Evolutionary conservation across 345 rosid genomes (phyloP).

Genomic region (Camelina sativa): DNA sequence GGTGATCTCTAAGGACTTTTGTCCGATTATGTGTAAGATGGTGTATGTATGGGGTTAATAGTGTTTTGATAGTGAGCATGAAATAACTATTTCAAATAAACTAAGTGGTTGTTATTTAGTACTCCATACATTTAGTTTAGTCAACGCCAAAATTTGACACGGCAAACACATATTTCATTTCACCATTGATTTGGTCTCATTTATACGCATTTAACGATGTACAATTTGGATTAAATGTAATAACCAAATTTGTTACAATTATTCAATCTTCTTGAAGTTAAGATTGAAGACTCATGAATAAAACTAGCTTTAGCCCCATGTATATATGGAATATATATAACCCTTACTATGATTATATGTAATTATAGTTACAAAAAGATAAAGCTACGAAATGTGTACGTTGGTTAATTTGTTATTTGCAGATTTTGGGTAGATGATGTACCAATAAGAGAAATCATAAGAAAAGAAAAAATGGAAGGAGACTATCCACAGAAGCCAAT

Average conservation of each 20-base stretch:
- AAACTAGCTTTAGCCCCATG: neutral
- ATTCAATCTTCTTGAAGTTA: too few species aligned
- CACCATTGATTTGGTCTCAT: constrained; percentile 3
- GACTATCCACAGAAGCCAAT: constrained; percentile 92
- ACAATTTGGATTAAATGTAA: neutral
- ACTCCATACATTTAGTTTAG: neutral
- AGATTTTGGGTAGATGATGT: constrained; percentile 92
- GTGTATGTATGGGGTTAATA: neutral
- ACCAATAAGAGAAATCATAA: constrained; percentile 74
- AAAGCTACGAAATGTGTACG: neutral
- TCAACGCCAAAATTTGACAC: constrained; percentile 15
- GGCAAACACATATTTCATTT: constrained; percentile 3
- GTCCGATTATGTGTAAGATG: neutral
- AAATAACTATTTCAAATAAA: neutral
- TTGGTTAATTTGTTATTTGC: constrained; percentile 22
- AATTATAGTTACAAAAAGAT: neutral
- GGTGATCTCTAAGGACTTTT: constrained; percentile 3
- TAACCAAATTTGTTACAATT: neutral
- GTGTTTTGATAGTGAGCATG: constrained; percentile 6
- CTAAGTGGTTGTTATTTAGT: constrained; percentile 18
- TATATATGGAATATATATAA: neutral
- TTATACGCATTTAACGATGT: constrained; percentile 14
- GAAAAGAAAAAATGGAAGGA: constrained; percentile 66
- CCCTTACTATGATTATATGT: neutral
- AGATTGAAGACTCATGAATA: neutral